These are phyloP conservation scores for Debaryomyces sp. DNA, from an alignment of 1,139 yeast species.

Conservation along the genomic window DNA sequence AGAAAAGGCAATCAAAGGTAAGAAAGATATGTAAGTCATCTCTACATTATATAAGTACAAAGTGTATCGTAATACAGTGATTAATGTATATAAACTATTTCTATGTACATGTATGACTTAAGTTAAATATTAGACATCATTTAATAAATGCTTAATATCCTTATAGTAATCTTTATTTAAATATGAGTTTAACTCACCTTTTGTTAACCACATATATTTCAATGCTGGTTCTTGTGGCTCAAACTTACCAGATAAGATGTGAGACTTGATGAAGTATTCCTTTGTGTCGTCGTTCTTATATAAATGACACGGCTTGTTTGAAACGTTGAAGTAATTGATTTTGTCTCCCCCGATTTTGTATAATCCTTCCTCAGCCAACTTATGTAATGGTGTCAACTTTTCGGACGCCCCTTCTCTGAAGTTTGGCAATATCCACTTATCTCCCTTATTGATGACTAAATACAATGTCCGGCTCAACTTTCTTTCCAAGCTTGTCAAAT, in stretches of 20 bases:
- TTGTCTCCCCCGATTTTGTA: slow-evolving; percentile 70
- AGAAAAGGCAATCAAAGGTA: slow-evolving; percentile 73
- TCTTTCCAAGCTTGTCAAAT: slow-evolving; percentile 73
- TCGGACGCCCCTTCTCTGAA: slow-evolving; percentile 44
- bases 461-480: slow-evolving; percentile 79
- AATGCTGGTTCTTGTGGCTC: slow-evolving; percentile 44
- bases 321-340: slow-evolving; percentile 87
- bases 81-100: slow-evolving; percentile 7
- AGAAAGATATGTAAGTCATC: slow-evolving; percentile 52
- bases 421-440: slow-evolving; percentile 76
- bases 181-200: slow-evolving; percentile 67
- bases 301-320: slow-evolving; percentile 84
- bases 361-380: slow-evolving; percentile 75
- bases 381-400: slow-evolving; percentile 57
- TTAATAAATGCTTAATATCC: slow-evolving; percentile 54
- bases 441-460: slow-evolving; percentile 56
- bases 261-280: slow-evolving; percentile 82
- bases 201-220: slow-evolving; percentile 77
- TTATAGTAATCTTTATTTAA: slow-evolving; percentile 60
- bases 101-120: slow-evolving; percentile 16
- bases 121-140: slow-evolving; percentile 34
- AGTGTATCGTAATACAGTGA: slow-evolving; percentile 2
- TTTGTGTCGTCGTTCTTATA: slow-evolving; percentile 32
- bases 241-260: slow-evolving; percentile 86
- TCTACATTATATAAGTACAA: neutral